Evolutionary conservation across 495 filamentous ascomycete genomes (phyloP).

Genomic region (Penicillium daleae): DNA sequence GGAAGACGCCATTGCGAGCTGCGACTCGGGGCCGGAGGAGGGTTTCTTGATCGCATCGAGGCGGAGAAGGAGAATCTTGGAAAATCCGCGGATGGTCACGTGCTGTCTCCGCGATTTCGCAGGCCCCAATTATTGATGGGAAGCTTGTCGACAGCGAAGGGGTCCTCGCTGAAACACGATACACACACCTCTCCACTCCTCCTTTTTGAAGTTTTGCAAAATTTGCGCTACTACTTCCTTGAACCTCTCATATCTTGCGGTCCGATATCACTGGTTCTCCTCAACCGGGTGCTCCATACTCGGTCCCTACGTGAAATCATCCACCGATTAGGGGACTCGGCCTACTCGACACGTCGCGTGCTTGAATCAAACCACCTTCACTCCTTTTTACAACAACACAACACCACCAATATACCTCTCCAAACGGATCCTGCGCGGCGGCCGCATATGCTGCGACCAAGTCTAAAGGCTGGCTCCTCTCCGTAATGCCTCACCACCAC

Average conservation of each 20-base stretch:
- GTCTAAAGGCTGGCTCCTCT: constrained; percentile 50
- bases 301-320: constrained; percentile 8
- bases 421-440: constrained; percentile 33
- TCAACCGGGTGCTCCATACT: constrained; percentile 8
- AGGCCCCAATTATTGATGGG: constrained; percentile 5
- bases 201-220: neutral
- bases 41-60: constrained; percentile 9
- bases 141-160: constrained; percentile 1
- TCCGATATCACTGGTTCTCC: neutral
- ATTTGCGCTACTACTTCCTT: neutral
- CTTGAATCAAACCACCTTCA: neutral
- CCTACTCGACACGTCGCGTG: constrained; percentile 20
- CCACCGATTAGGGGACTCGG: constrained; percentile 25
- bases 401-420: neutral
- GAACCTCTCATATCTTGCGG: neutral
- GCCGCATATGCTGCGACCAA: constrained; percentile 46
- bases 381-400: constrained; percentile 6
- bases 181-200: constrained; percentile 8
- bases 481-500: constrained; percentile 49
- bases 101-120: constrained; percentile 27
- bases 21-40: constrained; percentile 13
- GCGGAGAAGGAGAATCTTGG: constrained; percentile 14
- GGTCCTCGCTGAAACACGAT: constrained; percentile 5
- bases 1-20: constrained; percentile 43
- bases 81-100: constrained; percentile 38